Base-by-base conservation (phyloP, 345 rosid species). In the Brassica cretica region DNA sequence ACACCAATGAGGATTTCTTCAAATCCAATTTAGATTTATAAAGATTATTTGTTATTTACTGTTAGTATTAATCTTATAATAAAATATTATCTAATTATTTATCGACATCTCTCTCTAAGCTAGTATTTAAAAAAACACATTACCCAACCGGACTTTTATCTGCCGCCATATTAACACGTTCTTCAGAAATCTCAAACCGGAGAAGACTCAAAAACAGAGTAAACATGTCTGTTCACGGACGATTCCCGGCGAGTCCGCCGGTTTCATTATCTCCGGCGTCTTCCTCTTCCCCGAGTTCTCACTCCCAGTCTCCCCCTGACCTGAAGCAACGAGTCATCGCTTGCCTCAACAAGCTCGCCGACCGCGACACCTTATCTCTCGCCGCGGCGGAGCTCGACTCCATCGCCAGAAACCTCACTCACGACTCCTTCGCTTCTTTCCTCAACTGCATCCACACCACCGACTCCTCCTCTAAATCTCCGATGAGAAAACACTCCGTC, bases 321-420 rank as follows among this genome's bases (percentile, higher is more conserved):
- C 87, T 94, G 68, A 92, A 88, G 76, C 85, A 81, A 68, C 85
- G 96, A 41, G 93, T 94, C 80, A 85, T 94, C 35, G 80, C 83
- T 7, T 94, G 97, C 73, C 91, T 94, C 33, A 92, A 94, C 88
- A 90, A 88, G 69, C 98, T 94, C 83, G 86, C 97, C 68, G 97
- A 94, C 87, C 97, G 98, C 24, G 98, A 92, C 88, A 94, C 98
- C 0, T 84, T 89, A 10, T 69, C 92, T n/a, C 76, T 89, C 19
- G 98, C 93, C 76, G 51, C 98, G 44, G 78, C 88, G 0, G 98
- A 94, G 87, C 97, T 94, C 71, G 93, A 94, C 73, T 83, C 89
- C 37, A 92, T 94, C 33, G 98, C 96, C n/a, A 88, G 70, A 33
- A 83, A 65, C n/a, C 87, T 94, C 0, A 83, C 88, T 5, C 86